Base-by-base conservation (phyloP, 345 rosid genomes). In the Gynandropsis gynandra region DNA sequence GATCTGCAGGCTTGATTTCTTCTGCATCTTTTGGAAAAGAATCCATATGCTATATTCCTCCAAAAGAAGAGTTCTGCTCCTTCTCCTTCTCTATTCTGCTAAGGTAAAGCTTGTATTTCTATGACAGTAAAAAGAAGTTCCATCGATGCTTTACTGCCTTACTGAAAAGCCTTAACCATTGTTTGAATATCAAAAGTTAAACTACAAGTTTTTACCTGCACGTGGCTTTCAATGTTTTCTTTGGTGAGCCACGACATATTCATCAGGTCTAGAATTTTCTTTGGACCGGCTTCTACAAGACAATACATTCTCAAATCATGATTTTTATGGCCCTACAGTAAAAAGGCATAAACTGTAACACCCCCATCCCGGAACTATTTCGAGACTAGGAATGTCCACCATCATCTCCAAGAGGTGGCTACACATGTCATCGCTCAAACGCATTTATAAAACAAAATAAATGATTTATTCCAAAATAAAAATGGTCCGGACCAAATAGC, bases 31-130 rank as follows among this genome's bases (percentile, higher is more conserved):
- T 74, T 12, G 61, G 42, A 52, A 80, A 47, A 27, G 74, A 66
- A 57, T 90, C 95, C 39, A 74, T 62, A 65, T 67, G 76, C 78
- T 79, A 80, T 27, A 55, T 57, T 65, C 81, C 84, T 59, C 71
- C 67, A 56, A 52, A 56, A 1, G 73, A 68, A n/a, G n/a, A n/a
- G 61, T 70, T 84, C 0, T 50, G 40, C 64, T 80, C 89, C 64
- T 74, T 77, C 1, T 68, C 96, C 55, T 80, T 84, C 72, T 80
- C 96, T 55, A 87, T 54, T 54, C 98, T 74, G 66, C 82, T 77
- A 75, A 90, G 73, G 73, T 87, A 87, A 57, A 90, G 92, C 12
- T 96, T 92, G 65, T 90, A 90, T 62, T 90, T 90, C 98, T 90
- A 92, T 82, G 61, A 17, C 13, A 1, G 50, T 50, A 9, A 43